These are phyloP conservation scores for Chlorella variabilis DNA, from an alignment of 163 green algal species.

Conservation along the genomic window DNA sequence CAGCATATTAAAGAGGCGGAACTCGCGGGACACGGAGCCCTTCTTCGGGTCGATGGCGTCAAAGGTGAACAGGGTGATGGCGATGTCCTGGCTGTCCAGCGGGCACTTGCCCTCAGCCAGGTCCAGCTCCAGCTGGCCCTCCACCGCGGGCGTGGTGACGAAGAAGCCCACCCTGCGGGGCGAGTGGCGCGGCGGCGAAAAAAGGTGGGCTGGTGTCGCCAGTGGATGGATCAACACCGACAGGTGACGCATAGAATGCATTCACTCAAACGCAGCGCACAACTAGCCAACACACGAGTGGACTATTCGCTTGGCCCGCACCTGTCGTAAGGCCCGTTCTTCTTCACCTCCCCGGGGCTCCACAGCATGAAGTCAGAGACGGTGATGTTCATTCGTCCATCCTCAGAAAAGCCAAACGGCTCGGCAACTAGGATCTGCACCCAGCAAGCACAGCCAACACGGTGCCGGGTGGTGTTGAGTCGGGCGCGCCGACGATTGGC, in stretches of 20 bases:
- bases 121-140: constrained; percentile 71
- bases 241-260: no score
- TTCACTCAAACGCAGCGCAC: no score
- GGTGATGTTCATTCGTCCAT: constrained; percentile 65
- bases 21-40: constrained; percentile 50
- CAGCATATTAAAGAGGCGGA: constrained; percentile 27
- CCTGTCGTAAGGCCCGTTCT: constrained; percentile 10
- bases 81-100: constrained; percentile 58
- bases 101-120: constrained; percentile 67
- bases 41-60: constrained; percentile 64
- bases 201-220: no score
- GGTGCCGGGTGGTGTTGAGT: not conserved
- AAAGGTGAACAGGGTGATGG: constrained; percentile 75
- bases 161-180: constrained; percentile 85
- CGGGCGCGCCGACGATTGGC: no score
- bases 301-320: no score
- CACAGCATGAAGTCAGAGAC: constrained; percentile 55
- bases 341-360: not conserved
- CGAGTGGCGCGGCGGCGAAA: no score
- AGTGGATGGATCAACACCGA: no score
- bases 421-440: constrained; percentile 23
- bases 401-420: constrained; percentile 72
- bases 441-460: not conserved
- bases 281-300: not conserved
- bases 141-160: constrained; percentile 69